A percentile compares a stretch with the other conserved stretches of the same genome.
Evolutionary conservation across 2,329 filamentous ascomycete genomes (phyloP).

Genomic region (Colletotrichum aenigma): DNA sequence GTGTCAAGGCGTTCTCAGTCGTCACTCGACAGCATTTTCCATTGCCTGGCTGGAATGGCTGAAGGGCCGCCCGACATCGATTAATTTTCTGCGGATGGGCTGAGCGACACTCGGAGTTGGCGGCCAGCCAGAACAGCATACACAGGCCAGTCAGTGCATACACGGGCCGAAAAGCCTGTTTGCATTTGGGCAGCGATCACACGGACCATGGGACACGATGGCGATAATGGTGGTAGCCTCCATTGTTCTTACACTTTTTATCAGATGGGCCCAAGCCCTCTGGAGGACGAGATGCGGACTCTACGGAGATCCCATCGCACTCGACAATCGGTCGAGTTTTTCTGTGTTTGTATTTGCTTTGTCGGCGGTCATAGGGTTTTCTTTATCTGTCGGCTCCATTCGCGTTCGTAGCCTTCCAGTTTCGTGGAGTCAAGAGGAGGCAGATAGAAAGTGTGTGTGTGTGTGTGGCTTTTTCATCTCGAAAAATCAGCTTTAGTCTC

Average conservation of each 20-base stretch:
- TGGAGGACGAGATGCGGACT: neutral
- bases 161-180: neutral
- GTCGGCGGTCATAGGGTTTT: constrained; percentile 3
- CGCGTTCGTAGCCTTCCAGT: constrained; percentile 13
- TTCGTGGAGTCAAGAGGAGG: neutral
- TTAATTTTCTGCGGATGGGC: constrained; percentile 25
- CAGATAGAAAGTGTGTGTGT: constrained; percentile 10
- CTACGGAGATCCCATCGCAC: neutral
- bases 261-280: constrained; percentile 7
- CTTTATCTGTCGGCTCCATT: constrained; percentile 10
- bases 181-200: constrained; percentile 12
- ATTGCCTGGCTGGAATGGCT: constrained; percentile 1
- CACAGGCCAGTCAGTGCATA: constrained; percentile 10
- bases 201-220: constrained; percentile 17
- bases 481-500: constrained; percentile 11
- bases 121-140: neutral
- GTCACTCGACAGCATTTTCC: constrained; percentile 26
- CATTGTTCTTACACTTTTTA: constrained; percentile 6
- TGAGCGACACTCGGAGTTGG: neutral
- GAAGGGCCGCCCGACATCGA: constrained; percentile 31
- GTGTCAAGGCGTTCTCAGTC: constrained; percentile 58
- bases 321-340: neutral
- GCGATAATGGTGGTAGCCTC: constrained; percentile 9
- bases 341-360: constrained; percentile 16
- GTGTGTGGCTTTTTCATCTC: constrained; percentile 4